Conservation (phyloP, 2,329 filamentous ascomycete genomes). For the Didymella arachidicola region DNA sequence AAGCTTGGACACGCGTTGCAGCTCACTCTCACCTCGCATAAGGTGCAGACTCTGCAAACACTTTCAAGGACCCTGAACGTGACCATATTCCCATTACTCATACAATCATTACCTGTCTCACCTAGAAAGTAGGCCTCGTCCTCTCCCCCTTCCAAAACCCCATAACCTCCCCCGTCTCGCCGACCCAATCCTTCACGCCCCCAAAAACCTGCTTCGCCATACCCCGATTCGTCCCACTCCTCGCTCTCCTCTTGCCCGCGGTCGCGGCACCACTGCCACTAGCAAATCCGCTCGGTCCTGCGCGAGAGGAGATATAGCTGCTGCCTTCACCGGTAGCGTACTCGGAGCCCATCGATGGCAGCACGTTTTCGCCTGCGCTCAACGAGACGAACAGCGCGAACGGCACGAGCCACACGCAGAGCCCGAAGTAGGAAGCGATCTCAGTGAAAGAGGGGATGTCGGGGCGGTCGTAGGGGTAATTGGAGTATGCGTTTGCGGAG, state of each 20-base stretch:
- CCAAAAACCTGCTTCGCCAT: conserved; percentile 67
- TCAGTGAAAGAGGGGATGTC: conserved; percentile 84
- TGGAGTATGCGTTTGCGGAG: conserved; percentile 60
- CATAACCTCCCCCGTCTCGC: conserved; percentile 67
- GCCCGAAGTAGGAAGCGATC: conserved; percentile 93
- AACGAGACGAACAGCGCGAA: conserved; percentile 95
- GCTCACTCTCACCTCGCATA: not conserved
- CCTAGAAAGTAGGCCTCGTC: conserved; percentile 55
- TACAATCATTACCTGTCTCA: conserved; percentile 18
- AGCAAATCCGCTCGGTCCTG: conserved; percentile 38
- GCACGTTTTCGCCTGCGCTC: conserved; percentile 91
- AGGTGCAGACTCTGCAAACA: not conserved
- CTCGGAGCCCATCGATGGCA: conserved; percentile 89
- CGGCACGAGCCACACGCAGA: conserved; percentile 96
- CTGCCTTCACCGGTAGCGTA: conserved; percentile 68
- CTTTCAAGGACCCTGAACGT: not conserved
- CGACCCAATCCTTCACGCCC: conserved; percentile 70
- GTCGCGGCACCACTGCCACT: conserved; percentile 29
- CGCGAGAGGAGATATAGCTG: conserved; percentile 57
- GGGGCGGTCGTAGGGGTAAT: conserved; percentile 68
- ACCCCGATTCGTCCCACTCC: conserved; percentile 61
- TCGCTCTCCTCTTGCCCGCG: conserved; percentile 51
- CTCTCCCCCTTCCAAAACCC: conserved; percentile 68
- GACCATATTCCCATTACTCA: conserved; percentile 16
- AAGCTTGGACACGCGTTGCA: not conserved